phyloP scores from a whole-genome alignment of 2,329 filamentous ascomycete genomes.

The Talaromyces sp. region DNA sequence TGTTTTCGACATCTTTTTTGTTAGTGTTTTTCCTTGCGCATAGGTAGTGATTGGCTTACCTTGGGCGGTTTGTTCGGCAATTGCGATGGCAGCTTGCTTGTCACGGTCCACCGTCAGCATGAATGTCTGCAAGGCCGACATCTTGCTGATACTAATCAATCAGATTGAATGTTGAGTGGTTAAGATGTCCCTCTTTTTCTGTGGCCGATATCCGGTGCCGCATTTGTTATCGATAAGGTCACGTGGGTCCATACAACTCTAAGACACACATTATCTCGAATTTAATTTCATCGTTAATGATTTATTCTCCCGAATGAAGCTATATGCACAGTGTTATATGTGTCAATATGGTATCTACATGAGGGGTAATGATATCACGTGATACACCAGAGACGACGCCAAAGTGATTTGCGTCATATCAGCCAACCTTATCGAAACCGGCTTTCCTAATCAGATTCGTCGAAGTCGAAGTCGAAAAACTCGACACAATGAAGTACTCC shows the following conservation, averaged over 20 bases:
- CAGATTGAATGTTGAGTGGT: neutral
- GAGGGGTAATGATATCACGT: neutral
- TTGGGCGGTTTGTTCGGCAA: slow-evolving; percentile 44
- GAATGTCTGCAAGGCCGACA: slow-evolving; percentile 49
- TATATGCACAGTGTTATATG: too few relatives aligned
- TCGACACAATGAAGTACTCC: slow-evolving; percentile 11
- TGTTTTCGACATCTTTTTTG: slow-evolving; percentile 54
- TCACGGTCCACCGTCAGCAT: slow-evolving; percentile 48
- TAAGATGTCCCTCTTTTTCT: slow-evolving; percentile 23
- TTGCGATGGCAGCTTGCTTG: slow-evolving; percentile 44
- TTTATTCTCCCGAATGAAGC: neutral
- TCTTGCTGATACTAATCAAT: slow-evolving; percentile 26
- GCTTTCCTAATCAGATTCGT: neutral
- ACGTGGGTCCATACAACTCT: slow-evolving; percentile 22
- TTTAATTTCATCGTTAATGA: neutral
- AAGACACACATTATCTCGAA: too few relatives aligned
- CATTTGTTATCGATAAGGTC: slow-evolving; percentile 34
- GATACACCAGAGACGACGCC: neutral
- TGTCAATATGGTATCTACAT: neutral
- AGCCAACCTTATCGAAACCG: neutral
- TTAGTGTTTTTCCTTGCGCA: neutral
- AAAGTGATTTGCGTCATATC: slow-evolving; percentile 17
- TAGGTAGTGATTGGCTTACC: slow-evolving; percentile 30
- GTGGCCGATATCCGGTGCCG: slow-evolving; percentile 20
- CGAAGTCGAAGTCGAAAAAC: neutral